phyloP scores from a whole-genome alignment of 306 rosid genomes.

The Quercus glauca region DNA sequence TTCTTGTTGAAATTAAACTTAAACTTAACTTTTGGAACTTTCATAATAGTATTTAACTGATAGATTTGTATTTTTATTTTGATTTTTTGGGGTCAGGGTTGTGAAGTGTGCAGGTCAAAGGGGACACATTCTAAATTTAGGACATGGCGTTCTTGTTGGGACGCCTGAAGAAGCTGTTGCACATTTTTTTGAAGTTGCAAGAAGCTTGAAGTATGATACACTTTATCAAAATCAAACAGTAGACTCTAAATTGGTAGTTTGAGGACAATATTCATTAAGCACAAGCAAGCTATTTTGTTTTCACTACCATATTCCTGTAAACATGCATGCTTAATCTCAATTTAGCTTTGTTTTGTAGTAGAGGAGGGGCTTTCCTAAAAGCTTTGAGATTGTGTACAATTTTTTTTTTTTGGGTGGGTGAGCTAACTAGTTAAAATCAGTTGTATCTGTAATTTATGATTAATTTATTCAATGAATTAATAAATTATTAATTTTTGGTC shows the following conservation, averaged over 20 bases:
- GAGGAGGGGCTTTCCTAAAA: slow-evolving; percentile 20
- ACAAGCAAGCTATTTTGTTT: slow-evolving; percentile 6
- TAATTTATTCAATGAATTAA: slow-evolving; percentile 13
- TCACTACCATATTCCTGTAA: slow-evolving; percentile 16
- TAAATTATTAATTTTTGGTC: neutral
- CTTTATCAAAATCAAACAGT: slow-evolving; percentile 38
- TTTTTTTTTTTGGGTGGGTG: slow-evolving; percentile 21
- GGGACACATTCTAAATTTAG: slow-evolving; percentile 92
- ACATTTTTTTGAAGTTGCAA: slow-evolving; percentile 93
- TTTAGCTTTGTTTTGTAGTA: slow-evolving; percentile 17
- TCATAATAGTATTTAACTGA: neutral
- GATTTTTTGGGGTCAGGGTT: slow-evolving; percentile 54
- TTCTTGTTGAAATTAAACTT: neutral
- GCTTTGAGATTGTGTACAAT: slow-evolving; percentile 27
- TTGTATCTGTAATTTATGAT: slow-evolving; percentile 30
- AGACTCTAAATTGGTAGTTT: slow-evolving; percentile 53
- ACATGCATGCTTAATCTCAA: slow-evolving; percentile 24
- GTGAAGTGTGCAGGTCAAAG: slow-evolving; percentile 87
- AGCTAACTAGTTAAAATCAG: slow-evolving; percentile 25
- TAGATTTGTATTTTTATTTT: neutral
- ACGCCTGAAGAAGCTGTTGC: slow-evolving; percentile 96
- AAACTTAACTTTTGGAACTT: neutral
- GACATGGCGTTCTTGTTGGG: slow-evolving; percentile 93
- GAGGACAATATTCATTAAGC: neutral
- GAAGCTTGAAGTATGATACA: slow-evolving; percentile 71